A percentile compares a stretch with the other conserved stretches of the same genome.
phyloP scores from a whole-genome alignment of 2,329 filamentous ascomycete genomes.

The Emericellopsis cladophorae region DNA sequence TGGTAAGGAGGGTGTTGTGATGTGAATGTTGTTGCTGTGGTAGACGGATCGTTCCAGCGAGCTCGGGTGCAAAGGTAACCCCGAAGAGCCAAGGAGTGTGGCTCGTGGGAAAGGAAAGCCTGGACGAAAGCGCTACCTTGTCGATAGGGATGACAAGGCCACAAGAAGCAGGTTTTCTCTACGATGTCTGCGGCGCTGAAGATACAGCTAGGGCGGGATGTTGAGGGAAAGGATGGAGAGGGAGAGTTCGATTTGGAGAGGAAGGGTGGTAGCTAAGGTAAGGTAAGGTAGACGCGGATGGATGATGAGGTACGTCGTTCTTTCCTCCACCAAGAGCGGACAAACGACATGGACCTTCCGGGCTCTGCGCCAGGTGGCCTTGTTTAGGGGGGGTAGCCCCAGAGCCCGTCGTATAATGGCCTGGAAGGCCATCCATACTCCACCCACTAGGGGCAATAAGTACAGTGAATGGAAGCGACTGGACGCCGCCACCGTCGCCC shows the following conservation, averaged over 20 bases:
- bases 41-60: constrained; percentile 5
- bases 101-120: constrained; percentile 6
- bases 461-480: no score
- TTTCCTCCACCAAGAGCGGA: no score
- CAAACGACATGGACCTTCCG: no score
- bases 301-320: no score
- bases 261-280: neutral
- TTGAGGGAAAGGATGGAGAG: constrained; percentile 25
- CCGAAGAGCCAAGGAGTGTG: constrained; percentile 9
- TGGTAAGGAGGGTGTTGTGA: constrained; percentile 1
- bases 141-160: no score
- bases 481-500: no score
- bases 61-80: constrained; percentile 2
- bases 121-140: constrained; percentile 3
- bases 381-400: no score
- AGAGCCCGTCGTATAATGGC: no score
- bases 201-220: constrained; percentile 17
- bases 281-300: no score
- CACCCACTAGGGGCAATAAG: no score
- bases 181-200: constrained; percentile 5
- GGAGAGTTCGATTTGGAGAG: constrained; percentile 7
- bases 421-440: no score
- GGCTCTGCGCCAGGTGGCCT: no score
- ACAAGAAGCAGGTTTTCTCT: neutral
- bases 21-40: constrained; percentile 1